A percentile compares a stretch with the other conserved stretches of the same genome.
Evolutionary conservation across 2,329 filamentous ascomycete genomes (phyloP).

Genomic region (Microcyclospora tardicrescens): DNA sequence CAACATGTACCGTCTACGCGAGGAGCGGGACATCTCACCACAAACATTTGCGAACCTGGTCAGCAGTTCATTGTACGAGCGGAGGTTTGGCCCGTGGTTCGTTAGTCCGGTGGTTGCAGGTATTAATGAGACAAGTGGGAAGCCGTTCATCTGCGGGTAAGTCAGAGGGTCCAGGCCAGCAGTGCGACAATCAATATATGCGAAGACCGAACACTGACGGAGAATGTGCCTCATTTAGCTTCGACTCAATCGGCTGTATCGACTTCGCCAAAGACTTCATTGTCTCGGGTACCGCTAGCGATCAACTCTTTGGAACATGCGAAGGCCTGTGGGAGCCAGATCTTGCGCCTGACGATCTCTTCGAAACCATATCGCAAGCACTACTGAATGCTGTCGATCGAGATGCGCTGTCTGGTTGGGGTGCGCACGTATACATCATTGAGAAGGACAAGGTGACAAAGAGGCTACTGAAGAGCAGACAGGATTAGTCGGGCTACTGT

Average conservation of each 20-base stretch:
- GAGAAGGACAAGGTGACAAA: slow-evolving; percentile 99
- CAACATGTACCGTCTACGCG: slow-evolving; percentile 98
- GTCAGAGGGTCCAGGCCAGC: slow-evolving; percentile 2
- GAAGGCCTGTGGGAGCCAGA: slow-evolving; percentile 97
- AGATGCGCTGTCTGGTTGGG: slow-evolving; percentile 95
- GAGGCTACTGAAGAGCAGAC: slow-evolving; percentile 92
- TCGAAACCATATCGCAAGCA: slow-evolving; percentile 95
- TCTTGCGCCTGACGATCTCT: slow-evolving; percentile 86
- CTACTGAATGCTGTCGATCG: slow-evolving; percentile 91
- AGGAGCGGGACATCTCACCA: slow-evolving; percentile 92
- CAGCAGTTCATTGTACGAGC: slow-evolving; percentile 81
- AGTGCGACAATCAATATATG: no score
- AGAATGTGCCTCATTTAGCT: slow-evolving; percentile 27
- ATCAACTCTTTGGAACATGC: slow-evolving; percentile 97
- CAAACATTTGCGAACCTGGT: slow-evolving; percentile 95
- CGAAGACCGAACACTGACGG: background rate
- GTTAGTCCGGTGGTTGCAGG: slow-evolving; percentile 90
- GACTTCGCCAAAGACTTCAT: slow-evolving; percentile 99
- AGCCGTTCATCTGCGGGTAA: slow-evolving; percentile 88
- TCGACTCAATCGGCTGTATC: slow-evolving; percentile 98
- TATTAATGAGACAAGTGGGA: slow-evolving; percentile 82
- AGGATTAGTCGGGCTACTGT: slow-evolving; percentile 45
- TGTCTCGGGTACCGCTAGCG: slow-evolving; percentile 86
- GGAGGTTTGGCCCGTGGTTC: slow-evolving; percentile 91
- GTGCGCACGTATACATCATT: slow-evolving; percentile 97